Base-by-base conservation (phyloP, 208 protist species). In the Trypanosoma scelopori region DNA sequence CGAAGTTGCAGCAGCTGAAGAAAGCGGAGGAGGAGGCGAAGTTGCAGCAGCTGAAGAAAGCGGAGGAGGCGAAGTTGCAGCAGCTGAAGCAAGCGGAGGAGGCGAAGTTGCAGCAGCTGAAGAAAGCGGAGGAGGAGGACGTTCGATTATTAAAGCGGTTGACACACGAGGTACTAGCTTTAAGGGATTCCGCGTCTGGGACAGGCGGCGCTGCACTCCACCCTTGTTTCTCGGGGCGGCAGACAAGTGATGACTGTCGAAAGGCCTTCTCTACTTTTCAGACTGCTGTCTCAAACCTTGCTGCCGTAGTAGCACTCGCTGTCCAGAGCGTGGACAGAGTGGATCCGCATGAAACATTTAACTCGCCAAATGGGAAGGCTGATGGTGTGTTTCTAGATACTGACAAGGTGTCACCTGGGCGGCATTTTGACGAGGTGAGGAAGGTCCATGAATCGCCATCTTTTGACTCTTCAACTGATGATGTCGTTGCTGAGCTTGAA, bases 1-100 rank as follows among this genome's bases (percentile, higher is more conserved):
- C 51, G 48, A 39, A 15, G 41, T 7, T 43, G 45, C 35, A 3
- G 22, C 49, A 51, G 28, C 45, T 7, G 59, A 64, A 11, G 70
- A 72, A 49, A 57, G 25, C 7, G 56, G 35, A 71, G 15, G 65
- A 58, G 20, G 51, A 43, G 32, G 11, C 18, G 45, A 59, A 45
- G 45, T n/a, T 55, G 32, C 30, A 22, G n/a, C 53, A 55, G 37
- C 41, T 46, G 23, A 49, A 72, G 28, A n/a, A n/a, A n/a, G n/a
- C n/a, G n/a, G 53, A 61, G 23, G 46, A 25, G 22, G 56, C 37
- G 48, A 35, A 23, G 32, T 20, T 41, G 43, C 15, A 4, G 51
- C 35, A 32, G 55, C 6, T 23, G 41, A 22, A 15, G 5, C 6
- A 57, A n/a, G 18, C 12, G 20, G 37, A 46, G 37, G 25, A 30